A percentile compares a stretch with the other conserved stretches of the same genome.
phyloP scores from a whole-genome alignment of 1,139 yeast genomes.

The Pneumocystis wakefieldiae region DNA sequence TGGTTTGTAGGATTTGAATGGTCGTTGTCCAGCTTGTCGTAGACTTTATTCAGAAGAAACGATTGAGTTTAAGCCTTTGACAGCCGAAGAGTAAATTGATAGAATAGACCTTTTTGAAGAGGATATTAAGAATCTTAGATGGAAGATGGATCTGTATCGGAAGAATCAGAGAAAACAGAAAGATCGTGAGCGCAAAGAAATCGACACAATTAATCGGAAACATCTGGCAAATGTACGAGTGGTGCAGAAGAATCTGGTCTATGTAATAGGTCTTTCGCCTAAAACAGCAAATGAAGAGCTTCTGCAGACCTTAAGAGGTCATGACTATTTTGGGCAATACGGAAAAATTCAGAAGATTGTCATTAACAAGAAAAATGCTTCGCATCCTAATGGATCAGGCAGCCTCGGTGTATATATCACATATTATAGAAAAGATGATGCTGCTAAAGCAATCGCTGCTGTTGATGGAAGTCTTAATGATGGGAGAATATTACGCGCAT shows the following conservation, averaged over 20 bases:
- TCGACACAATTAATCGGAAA: conserved; percentile 70
- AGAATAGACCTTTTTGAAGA: neutral
- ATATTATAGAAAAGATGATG: conserved; percentile 83
- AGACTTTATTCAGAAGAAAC: conserved; percentile 83
- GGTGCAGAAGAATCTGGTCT: conserved; percentile 90
- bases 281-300: conserved; percentile 81
- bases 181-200: conserved; percentile 85
- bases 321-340: conserved; percentile 92
- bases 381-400: conserved; percentile 28
- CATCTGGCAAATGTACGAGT: conserved; percentile 95
- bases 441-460: conserved; percentile 79
- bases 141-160: conserved; percentile 44
- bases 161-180: conserved; percentile 74
- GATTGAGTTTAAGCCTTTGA: conserved; percentile 70
- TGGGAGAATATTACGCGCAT: conserved; percentile 75
- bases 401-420: conserved; percentile 95
- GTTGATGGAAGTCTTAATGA: conserved; percentile 91
- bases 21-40: conserved; percentile 96
- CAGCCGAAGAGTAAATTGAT: conserved; percentile 59
- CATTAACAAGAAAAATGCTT: conserved; percentile 54
- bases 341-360: conserved; percentile 92
- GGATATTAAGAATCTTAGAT: conserved; percentile 23
- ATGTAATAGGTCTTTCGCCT: conserved; percentile 90
- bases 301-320: conserved; percentile 70
- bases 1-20: conserved; percentile 53